Evolutionary conservation across 2,329 filamentous ascomycete species (phyloP).

Genomic region (Xylariaceae sp.): DNA sequence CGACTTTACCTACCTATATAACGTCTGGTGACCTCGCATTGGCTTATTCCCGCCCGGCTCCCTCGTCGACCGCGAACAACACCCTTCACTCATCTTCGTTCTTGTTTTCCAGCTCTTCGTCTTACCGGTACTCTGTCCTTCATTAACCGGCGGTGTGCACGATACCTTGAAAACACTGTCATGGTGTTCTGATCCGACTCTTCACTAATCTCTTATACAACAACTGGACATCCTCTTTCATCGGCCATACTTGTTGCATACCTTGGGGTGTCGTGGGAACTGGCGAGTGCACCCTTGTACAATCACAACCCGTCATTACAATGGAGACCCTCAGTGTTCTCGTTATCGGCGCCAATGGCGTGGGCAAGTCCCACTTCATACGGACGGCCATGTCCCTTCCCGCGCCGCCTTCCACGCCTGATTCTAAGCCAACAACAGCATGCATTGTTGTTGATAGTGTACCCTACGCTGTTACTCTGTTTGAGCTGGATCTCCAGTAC

Average conservation of each 20-base stretch:
- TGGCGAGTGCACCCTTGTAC: conserved; percentile 9
- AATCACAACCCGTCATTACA: conserved; percentile 22
- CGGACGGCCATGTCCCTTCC: conserved; percentile 56
- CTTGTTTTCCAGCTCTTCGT: not conserved
- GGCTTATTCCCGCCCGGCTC: not conserved
- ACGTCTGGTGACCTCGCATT: not conserved
- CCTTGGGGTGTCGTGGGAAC: conserved; percentile 8
- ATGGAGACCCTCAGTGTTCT: conserved; percentile 62
- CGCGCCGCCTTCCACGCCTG: conserved; percentile 41
- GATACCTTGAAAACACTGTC: conserved; percentile 4
- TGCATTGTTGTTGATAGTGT: conserved; percentile 55
- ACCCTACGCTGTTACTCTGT: conserved; percentile 53
- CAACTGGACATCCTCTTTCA: not conserved
- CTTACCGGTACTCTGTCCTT: not conserved
- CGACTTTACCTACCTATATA: not conserved
- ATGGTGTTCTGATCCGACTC: conserved; percentile 7
- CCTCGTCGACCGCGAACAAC: not conserved
- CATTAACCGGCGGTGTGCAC: not conserved
- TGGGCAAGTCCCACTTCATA: conserved; percentile 64
- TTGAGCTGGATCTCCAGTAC: conserved; percentile 61
- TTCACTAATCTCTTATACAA: conserved; percentile 6
- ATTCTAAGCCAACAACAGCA: conserved; percentile 49
- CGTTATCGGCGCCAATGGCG: conserved; percentile 60
- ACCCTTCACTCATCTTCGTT: not conserved
- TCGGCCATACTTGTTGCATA: conserved; percentile 2